Percentiles rank a stretch among this genome's conserved stretches.
Conservation (phyloP, 768 basidiomycete genomes). For the Pleurotus cornucopiae region DNA sequence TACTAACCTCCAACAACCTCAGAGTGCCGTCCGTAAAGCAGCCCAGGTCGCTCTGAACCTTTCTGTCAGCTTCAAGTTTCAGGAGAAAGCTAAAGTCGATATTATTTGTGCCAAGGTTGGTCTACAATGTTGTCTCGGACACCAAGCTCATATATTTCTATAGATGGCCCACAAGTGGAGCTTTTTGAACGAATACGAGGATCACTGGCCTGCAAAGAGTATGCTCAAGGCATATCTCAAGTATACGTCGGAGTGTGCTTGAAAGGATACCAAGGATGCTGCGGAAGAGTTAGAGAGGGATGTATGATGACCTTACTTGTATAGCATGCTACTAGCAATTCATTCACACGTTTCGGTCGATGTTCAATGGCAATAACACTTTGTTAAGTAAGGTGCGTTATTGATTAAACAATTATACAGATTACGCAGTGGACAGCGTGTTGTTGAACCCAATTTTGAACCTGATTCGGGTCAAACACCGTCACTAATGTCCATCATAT, state of each 20-base stretch:
- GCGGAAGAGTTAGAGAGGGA: not conserved
- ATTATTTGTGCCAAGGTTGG: not conserved
- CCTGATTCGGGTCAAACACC: too few species aligned
- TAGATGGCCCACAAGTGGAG: not conserved
- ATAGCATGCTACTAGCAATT: too few species aligned
- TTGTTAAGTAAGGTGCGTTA: too few species aligned
- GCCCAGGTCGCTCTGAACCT: not conserved
- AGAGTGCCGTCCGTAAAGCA: not conserved
- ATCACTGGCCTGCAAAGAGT: conserved; percentile 3
- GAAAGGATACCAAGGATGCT: not conserved
- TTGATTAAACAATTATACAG: too few species aligned
- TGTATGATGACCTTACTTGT: too few species aligned
- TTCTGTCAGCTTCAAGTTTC: not conserved
- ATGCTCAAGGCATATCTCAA: conserved; percentile 4
- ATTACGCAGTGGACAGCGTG: too few species aligned
- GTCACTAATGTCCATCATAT: too few species aligned
- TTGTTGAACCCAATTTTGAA: too few species aligned
- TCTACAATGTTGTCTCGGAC: too few species aligned
- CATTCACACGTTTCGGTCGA: too few species aligned
- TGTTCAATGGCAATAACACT: too few species aligned
- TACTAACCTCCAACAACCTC: not conserved
- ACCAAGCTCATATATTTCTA: not conserved
- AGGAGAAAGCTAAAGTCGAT: not conserved
- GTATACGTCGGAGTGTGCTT: not conserved
- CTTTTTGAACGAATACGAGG: not conserved